A percentile compares a stretch with the other conserved stretches of the same genome.
phyloP scores from a whole-genome alignment of 139 green algal species.

The Zygnema circumcarinatum region DNA sequence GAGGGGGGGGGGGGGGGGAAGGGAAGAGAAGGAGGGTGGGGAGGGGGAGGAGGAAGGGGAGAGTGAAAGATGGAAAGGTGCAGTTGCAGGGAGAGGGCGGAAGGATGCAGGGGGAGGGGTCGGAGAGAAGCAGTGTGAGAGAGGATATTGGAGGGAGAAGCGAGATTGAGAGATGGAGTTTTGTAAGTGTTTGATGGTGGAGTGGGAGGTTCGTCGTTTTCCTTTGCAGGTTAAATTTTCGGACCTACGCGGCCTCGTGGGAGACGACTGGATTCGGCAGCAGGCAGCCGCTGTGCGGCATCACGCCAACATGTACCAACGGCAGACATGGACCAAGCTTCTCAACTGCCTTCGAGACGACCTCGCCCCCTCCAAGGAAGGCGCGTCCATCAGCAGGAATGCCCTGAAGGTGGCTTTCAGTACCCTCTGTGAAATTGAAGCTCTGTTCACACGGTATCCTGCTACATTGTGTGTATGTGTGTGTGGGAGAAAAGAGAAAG shows the following conservation, averaged over 20 bases:
- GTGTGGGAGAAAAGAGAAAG: not conserved
- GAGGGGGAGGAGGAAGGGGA: not conserved
- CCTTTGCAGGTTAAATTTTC: slow-evolving; percentile 23
- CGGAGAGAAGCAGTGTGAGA: slow-evolving; percentile 9
- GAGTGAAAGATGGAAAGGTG: not conserved
- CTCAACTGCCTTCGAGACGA: not conserved
- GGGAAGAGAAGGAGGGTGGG: not conserved
- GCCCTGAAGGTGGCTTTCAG: not conserved
- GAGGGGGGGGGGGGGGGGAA: not conserved
- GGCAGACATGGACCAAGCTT: slow-evolving; percentile 25
- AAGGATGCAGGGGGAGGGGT: not conserved
- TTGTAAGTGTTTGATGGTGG: no score
- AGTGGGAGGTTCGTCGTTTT: not conserved
- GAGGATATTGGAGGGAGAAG: not conserved
- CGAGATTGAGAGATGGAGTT: not conserved
- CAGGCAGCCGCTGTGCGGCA: not conserved
- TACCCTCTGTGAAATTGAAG: no score
- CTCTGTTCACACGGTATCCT: no score
- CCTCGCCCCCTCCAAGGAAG: not conserved
- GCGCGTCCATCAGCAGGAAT: not conserved
- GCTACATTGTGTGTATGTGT: no score
- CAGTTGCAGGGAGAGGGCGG: not conserved
- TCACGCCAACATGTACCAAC: slow-evolving; percentile 11
- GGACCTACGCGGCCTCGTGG: slow-evolving; percentile 24
- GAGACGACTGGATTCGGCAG: slow-evolving; percentile 32